Evolutionary conservation across 2,329 filamentous ascomycete species (phyloP).

Genomic region (Hypoxylon sp.): DNA sequence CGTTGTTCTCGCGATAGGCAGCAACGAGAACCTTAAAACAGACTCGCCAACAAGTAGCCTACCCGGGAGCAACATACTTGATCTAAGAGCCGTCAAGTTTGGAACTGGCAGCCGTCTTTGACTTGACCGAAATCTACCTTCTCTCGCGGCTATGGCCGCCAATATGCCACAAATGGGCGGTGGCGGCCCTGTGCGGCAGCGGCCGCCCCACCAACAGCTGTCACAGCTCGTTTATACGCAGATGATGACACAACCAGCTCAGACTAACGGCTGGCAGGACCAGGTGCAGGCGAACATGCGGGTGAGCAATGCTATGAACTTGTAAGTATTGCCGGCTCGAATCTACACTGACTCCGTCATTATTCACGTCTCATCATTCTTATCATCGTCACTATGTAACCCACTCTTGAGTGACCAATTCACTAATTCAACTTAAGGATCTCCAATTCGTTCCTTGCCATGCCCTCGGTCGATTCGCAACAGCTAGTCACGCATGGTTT

Average conservation of each 20-base stretch:
- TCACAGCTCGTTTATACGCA: conserved; percentile 56
- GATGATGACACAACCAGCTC: conserved; percentile 46
- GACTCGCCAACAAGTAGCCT: conserved; percentile 3
- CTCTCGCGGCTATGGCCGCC: conserved; percentile 67
- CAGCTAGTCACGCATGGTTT: conserved; percentile 59
- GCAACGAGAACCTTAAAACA: conserved; percentile 5
- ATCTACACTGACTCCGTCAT: background rate
- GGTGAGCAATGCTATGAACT: conserved; percentile 51
- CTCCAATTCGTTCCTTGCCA: conserved; percentile 63
- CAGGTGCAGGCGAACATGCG: conserved; percentile 51
- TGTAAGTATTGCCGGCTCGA: conserved; percentile 51
- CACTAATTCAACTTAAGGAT: conserved; percentile 56
- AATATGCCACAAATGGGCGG: conserved; percentile 70
- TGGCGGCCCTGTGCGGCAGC: conserved; percentile 60
- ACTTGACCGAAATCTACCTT: conserved; percentile 37
- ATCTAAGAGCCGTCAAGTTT: background rate
- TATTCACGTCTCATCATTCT: background rate
- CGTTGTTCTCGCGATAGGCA: conserved; percentile 2
- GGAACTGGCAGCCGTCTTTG: conserved; percentile 5
- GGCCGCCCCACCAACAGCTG: conserved; percentile 57
- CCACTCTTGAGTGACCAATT: background rate
- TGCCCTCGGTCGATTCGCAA: conserved; percentile 56
- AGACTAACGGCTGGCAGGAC: conserved; percentile 52
- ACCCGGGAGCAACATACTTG: background rate
- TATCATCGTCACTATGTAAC: background rate